Conservation (phyloP, 805 yeast species). For the Yarrowia sp. region DNA sequence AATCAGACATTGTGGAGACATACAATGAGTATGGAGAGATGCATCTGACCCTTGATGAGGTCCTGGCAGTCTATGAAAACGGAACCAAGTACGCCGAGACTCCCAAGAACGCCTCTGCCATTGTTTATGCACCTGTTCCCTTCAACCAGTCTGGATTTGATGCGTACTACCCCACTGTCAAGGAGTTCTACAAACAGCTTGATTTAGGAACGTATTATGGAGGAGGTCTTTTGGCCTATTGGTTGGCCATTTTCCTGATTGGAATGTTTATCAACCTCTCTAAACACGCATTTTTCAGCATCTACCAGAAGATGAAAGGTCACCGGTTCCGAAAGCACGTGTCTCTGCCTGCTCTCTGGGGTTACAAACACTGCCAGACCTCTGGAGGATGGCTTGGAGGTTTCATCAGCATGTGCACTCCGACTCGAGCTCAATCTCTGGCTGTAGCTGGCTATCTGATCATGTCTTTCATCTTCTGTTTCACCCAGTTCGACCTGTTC, state of each 20-base stretch:
- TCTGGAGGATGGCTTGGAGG: slow-evolving; percentile 16
- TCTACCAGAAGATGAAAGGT: slow-evolving; percentile 2
- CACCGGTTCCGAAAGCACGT: slow-evolving; percentile 31
- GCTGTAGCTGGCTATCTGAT: slow-evolving; percentile 39
- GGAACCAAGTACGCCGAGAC: not conserved
- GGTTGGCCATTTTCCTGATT: slow-evolving; percentile 33
- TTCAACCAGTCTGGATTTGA: slow-evolving; percentile 6
- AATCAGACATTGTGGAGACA: not conserved
- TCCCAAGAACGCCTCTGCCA: not conserved
- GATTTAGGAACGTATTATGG: slow-evolving; percentile 30
- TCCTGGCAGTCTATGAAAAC: not conserved
- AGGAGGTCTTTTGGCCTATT: slow-evolving; percentile 33
- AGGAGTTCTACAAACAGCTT: slow-evolving; percentile 11
- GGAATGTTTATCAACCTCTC: slow-evolving; percentile 31
- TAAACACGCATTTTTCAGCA: slow-evolving; percentile 26
- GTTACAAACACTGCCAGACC: slow-evolving; percentile 35
- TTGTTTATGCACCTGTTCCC: not conserved
- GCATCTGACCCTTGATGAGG: not conserved
- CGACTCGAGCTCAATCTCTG: slow-evolving; percentile 45
- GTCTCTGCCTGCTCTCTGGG: slow-evolving; percentile 38
- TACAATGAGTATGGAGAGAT: slow-evolving; percentile 4
- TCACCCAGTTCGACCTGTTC: slow-evolving; percentile 1
- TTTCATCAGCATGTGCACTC: slow-evolving; percentile 34
- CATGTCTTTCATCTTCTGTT: slow-evolving; percentile 35
- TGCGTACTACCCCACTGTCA: not conserved